Evolutionary conservation across 2,329 filamentous ascomycete genomes (phyloP), one percentile per base, ranked within the genome.

Genomic region (Tympanopsis confertula): DNA sequence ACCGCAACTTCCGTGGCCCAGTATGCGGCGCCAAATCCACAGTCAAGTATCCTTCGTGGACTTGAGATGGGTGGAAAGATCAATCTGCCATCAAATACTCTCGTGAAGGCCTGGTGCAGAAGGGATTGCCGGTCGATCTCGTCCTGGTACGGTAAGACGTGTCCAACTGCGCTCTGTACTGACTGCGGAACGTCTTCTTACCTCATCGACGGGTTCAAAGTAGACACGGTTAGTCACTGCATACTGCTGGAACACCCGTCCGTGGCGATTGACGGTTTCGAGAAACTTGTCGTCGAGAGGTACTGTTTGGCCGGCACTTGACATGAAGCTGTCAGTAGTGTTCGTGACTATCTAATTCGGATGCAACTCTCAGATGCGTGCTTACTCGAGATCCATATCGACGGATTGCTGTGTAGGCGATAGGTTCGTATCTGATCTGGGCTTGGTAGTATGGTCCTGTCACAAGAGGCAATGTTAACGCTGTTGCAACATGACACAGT

Each of bases 1-100:
- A 73, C 68, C 35, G 82, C 82, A 38, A 82, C 76, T 18, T 81
- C 78, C 22, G 73, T 59, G 17, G 81, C 79, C 82, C 82, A 87
- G 35, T 74, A 65, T 29, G 69, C 81, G n/a, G 75, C 68, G 29
- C 82, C 82, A 55, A 75, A 82, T 0, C 82, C 82, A 47, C 80
- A 86, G 41, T 87, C 82, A 19, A 87, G 64, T 30, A 86, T 68
- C 48, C 69, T 70, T 46, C 62, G 61, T 18, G 72, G 69, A 19
- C 65, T 61, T 33, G 54, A 57, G 36, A 85, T 60, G 4, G 78
- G 78, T n/a, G 82, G 79, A 42, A 86, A 84, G 48, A 86, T 71
- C 19, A 83, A 62, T 45, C 75, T 68, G 41, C 70, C 61, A 44
- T 86, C 78, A 51, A 86, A 85, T 38, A 82, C 61, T 45, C 59